These are phyloP conservation scores for Sicyos baderoa DNA, from an alignment of 306 rosid genomes.

Conservation along the genomic window DNA sequence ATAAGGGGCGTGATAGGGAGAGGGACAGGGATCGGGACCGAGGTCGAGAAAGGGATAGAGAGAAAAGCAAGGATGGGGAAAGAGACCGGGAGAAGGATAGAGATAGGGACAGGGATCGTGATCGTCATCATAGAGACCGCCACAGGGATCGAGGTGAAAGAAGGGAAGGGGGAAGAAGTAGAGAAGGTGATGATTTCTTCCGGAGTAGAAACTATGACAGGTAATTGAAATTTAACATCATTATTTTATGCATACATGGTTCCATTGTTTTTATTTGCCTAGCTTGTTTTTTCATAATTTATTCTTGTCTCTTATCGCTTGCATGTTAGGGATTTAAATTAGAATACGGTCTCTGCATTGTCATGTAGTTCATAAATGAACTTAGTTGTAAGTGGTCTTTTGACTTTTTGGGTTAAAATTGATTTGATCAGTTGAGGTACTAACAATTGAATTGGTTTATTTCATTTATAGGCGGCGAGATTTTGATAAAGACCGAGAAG, in stretches of 20 bases:
- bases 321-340: not conserved
- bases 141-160: conserved; percentile 62
- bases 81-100: conserved; percentile 43
- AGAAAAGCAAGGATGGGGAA: conserved; percentile 30
- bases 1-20: conserved; percentile 55
- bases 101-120: conserved; percentile 51
- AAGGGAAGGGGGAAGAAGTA: conserved; percentile 66
- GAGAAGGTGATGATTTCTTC: conserved; percentile 62
- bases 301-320: not conserved
- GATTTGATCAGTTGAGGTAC: not conserved
- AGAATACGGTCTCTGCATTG: not conserved
- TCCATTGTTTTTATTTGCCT: not conserved
- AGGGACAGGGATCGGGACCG: conserved; percentile 36
- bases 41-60: conserved; percentile 22
- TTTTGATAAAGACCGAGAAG: conserved; percentile 64
- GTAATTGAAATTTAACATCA: conserved; percentile 24
- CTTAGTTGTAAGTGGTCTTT: not conserved
- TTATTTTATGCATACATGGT: not conserved
- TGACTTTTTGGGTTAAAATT: not conserved
- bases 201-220: conserved; percentile 65
- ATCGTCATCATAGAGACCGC: conserved; percentile 38
- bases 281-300: conserved; percentile 6
- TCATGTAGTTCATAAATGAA: not conserved
- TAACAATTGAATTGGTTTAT: not conserved
- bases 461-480: conserved; percentile 57